phyloP scores from a whole-genome alignment of 495 filamentous ascomycete species.

The Penicillium fimorum region DNA sequence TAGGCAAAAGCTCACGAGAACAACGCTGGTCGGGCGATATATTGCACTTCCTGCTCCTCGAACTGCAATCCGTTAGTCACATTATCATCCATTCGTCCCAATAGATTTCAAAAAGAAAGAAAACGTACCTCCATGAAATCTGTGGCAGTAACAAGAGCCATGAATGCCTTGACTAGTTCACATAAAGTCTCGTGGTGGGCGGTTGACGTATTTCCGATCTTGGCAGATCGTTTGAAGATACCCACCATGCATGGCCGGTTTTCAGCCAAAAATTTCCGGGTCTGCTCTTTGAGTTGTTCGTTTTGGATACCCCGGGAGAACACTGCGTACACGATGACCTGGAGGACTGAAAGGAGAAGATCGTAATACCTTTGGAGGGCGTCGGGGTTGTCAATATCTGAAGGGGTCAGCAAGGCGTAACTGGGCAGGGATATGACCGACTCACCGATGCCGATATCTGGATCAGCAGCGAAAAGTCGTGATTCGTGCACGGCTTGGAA shows the following conservation, averaged over 20 bases:
- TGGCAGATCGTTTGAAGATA: conserved; percentile 86
- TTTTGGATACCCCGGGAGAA: conserved; percentile 80
- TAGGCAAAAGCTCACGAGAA: conserved; percentile 38
- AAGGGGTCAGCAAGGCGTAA: conserved; percentile 17
- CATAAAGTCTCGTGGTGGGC: conserved; percentile 43
- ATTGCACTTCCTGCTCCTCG: conserved; percentile 43
- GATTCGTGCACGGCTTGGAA: conserved; percentile 79
- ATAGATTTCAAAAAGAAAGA: not conserved
- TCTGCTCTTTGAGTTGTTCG: conserved; percentile 69
- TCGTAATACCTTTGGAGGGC: conserved; percentile 79
- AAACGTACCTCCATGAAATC: conserved; percentile 59
- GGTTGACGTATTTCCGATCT: conserved; percentile 57
- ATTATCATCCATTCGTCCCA: not conserved
- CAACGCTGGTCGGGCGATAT: conserved; percentile 29
- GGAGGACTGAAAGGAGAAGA: conserved; percentile 74
- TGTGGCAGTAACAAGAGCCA: conserved; percentile 57
- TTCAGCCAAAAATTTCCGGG: conserved; percentile 69
- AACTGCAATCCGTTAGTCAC: conserved; percentile 27
- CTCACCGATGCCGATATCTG: conserved; percentile 82
- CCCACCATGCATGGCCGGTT: conserved; percentile 78
- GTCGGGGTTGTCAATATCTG: conserved; percentile 64
- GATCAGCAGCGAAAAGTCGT: conserved; percentile 82
- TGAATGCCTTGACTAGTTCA: conserved; percentile 60
- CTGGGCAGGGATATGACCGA: conserved; percentile 10
- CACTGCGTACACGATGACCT: conserved; percentile 76